These are phyloP conservation scores for Boletus rufocinnamomeus DNA, from an alignment of 768 basidiomycete species.

Conservation along the genomic window DNA sequence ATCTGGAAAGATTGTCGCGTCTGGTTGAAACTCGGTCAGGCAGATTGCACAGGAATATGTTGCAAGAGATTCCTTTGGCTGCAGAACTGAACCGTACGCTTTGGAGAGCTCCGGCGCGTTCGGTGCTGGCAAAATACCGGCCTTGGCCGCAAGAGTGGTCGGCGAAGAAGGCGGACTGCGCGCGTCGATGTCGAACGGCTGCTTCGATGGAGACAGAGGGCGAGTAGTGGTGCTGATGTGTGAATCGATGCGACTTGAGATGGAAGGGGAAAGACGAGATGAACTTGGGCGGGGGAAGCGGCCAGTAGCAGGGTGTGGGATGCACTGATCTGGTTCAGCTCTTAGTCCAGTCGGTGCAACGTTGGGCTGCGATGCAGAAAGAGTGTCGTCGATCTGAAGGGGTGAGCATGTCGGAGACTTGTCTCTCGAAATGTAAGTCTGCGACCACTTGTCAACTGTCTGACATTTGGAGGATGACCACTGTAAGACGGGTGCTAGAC, in stretches of 20 bases:
- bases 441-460: conserved; percentile 72
- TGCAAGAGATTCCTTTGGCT: conserved; percentile 71
- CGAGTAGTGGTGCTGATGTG: conserved; percentile 59
- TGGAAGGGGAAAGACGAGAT: conserved; percentile 32
- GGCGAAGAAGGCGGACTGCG: conserved; percentile 30
- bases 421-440: conserved; percentile 68
- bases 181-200: conserved; percentile 26
- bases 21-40: conserved; percentile 65
- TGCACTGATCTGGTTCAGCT: conserved; percentile 5
- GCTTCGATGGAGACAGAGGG: conserved; percentile 61
- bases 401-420: conserved; percentile 45
- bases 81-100: conserved; percentile 82
- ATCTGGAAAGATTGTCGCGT: conserved; percentile 86
- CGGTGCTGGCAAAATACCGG: conserved; percentile 62
- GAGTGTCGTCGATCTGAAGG: conserved; percentile 22
- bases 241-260: conserved; percentile 53
- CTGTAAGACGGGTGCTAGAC: conserved; percentile 64
- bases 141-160: conserved; percentile 53
- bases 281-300: conserved; percentile 54
- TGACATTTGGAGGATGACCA: conserved; percentile 52
- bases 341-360: conserved; percentile 9
- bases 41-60: conserved; percentile 72
- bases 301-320: conserved; percentile 24
- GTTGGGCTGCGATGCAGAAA: conserved; percentile 15
- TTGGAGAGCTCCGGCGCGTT: conserved; percentile 69